A percentile compares a stretch with the other conserved stretches of the same genome.
These are phyloP conservation scores for Gnomoniopsis smithogilvyi DNA, from an alignment of 2,329 filamentous ascomycete species.

Conservation along the genomic window DNA sequence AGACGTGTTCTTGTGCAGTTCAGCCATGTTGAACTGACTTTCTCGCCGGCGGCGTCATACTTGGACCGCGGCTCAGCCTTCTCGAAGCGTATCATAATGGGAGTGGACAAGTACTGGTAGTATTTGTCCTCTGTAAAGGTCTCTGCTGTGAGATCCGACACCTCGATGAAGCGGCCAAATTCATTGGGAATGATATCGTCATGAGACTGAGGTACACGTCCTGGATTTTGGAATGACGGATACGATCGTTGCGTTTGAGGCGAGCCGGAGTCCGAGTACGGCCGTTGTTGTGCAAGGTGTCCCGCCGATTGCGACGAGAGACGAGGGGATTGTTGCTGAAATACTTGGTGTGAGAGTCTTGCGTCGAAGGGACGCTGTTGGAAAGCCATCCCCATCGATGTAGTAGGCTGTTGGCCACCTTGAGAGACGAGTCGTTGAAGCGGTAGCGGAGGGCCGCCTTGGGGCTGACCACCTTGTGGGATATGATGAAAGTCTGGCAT, in stretches of 20 bases:
- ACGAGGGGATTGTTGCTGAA: not conserved
- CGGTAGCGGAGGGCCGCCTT: not conserved
- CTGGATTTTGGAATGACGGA: not conserved
- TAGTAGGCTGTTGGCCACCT: not conserved
- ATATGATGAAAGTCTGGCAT: conserved; percentile 1
- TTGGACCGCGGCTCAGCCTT: conserved; percentile 31
- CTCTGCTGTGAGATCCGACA: conserved; percentile 36
- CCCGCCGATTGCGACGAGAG: not conserved
- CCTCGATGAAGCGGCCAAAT: conserved; percentile 19
- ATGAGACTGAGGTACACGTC: conserved; percentile 1
- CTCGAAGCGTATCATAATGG: conserved; percentile 39
- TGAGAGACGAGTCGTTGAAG: not conserved
- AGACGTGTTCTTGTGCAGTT: conserved; percentile 31
- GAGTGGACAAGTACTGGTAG: conserved; percentile 36
- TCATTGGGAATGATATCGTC: conserved; percentile 11
- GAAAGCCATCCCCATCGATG: not conserved
- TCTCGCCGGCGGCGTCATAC: conserved; percentile 34
- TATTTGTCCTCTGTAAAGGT: conserved; percentile 36
- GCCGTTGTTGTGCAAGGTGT: not conserved
- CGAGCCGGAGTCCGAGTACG: not conserved
- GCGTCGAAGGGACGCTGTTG: not conserved
- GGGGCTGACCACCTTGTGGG: conserved; percentile 1
- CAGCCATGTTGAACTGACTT: conserved; percentile 37
- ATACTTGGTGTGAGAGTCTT: not conserved
- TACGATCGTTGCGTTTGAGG: not conserved